These are phyloP conservation scores for Oxytropis ochrocephala DNA, from an alignment of 306 rosid species.

Conservation along the genomic window DNA sequence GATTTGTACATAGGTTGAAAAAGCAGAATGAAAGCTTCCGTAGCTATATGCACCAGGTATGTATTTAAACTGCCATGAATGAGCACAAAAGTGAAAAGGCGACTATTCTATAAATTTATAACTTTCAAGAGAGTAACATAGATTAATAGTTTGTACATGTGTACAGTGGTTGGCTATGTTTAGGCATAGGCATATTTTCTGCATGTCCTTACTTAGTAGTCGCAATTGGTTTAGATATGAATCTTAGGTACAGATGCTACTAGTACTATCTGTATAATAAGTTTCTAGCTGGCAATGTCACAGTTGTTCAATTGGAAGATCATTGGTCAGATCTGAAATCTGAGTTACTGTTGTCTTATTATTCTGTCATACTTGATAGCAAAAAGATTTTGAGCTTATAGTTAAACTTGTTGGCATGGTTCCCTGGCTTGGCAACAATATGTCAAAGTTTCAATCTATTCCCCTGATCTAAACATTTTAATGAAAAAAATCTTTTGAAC, in stretches of 20 bases:
- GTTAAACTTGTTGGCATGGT: background rate
- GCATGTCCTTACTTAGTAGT: background rate
- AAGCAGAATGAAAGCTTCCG: constrained; percentile 97
- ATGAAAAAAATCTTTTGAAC: background rate
- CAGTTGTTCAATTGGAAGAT: background rate
- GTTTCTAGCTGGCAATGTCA: background rate
- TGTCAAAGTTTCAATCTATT: background rate
- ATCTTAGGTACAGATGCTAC: background rate
- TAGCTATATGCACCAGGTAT: constrained; percentile 98
- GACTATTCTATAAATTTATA: no score
- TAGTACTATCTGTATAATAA: background rate
- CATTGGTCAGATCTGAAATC: background rate
- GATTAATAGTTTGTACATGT: background rate
- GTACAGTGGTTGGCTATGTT: background rate
- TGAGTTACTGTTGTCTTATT: background rate
- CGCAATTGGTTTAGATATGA: constrained; percentile 1
- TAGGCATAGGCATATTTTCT: background rate
- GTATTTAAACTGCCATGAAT: constrained; percentile 16
- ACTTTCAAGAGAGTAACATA: no score
- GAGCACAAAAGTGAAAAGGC: background rate
- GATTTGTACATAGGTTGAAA: constrained; percentile 93
- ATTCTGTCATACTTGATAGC: background rate
- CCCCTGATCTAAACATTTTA: background rate
- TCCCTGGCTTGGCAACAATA: background rate
- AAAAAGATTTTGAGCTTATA: constrained; percentile 4